These are phyloP conservation scores for Apostasia shenzhenica DNA, from an alignment of 106 monocot genomes.

Conservation along the genomic window DNA sequence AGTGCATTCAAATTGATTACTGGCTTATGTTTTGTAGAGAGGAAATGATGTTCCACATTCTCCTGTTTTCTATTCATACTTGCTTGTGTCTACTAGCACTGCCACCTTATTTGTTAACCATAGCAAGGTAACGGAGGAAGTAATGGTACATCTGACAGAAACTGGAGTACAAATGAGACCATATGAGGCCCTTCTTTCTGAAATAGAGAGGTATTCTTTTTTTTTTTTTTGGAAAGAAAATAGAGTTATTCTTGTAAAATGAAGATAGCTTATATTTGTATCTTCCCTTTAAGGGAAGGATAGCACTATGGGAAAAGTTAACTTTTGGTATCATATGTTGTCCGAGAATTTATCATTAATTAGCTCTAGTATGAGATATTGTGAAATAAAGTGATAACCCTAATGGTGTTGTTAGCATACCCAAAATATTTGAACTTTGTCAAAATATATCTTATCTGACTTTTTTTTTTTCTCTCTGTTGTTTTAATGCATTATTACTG, in stretches of 20 bases:
- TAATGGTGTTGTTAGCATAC: too few relatives aligned
- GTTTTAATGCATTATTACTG: neutral
- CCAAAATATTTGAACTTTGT: too few relatives aligned
- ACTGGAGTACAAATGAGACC: conserved; percentile 73
- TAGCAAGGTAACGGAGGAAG: conserved; percentile 60
- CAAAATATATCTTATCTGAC: too few relatives aligned
- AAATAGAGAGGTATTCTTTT: conserved; percentile 77
- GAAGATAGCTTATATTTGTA: too few relatives aligned
- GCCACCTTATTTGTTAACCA: conserved; percentile 79
- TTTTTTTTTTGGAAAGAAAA: neutral
- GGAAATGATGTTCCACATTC: conserved; percentile 91
- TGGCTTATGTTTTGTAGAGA: conserved; percentile 43
- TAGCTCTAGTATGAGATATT: too few relatives aligned
- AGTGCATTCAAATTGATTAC: too few relatives aligned
- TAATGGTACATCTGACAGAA: conserved; percentile 44
- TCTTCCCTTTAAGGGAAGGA: too few relatives aligned
- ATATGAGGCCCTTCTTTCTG: conserved; percentile 71
- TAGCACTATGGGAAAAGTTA: too few relatives aligned
- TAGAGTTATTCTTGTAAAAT: neutral
- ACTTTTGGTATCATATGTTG: too few relatives aligned
- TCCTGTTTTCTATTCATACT: conserved; percentile 89
- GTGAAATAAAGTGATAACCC: too few relatives aligned
- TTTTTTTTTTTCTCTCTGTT: neutral
- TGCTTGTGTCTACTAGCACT: conserved; percentile 56
- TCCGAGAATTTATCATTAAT: too few relatives aligned